Evolutionary conservation across 2,329 filamentous ascomycete genomes (phyloP).

Genomic region (Penicillium sp.): DNA sequence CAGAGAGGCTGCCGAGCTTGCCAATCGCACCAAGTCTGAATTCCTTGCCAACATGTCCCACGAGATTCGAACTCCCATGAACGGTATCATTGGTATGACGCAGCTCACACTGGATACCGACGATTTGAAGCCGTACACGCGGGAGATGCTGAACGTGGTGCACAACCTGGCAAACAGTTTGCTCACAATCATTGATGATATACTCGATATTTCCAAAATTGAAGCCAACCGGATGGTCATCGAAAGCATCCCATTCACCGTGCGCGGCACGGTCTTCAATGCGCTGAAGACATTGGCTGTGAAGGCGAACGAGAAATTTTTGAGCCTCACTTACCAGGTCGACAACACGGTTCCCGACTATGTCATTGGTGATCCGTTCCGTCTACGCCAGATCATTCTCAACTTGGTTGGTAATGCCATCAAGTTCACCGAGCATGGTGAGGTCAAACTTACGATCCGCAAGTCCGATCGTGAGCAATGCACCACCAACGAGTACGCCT

Average conservation of each 20-base stretch:
- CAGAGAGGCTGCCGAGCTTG: slow-evolving; percentile 91
- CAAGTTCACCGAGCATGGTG: slow-evolving; percentile 97
- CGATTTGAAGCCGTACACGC: slow-evolving; percentile 89
- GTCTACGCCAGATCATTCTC: slow-evolving; percentile 91
- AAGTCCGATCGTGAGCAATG: slow-evolving; percentile 68
- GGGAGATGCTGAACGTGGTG: slow-evolving; percentile 98
- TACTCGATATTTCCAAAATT: slow-evolving; percentile 72
- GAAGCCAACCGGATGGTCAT: slow-evolving; percentile 98
- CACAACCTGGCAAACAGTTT: slow-evolving; percentile 95
- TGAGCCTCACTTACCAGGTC: slow-evolving; percentile 91
- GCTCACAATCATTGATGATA: slow-evolving; percentile 90
- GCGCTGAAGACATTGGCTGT: slow-evolving; percentile 95
- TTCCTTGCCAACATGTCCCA: slow-evolving; percentile 99
- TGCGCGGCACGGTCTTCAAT: slow-evolving; percentile 94
- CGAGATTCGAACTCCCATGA: slow-evolving; percentile 96
- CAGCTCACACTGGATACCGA: slow-evolving; percentile 94
- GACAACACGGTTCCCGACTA: slow-evolving; percentile 93
- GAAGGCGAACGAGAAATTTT: slow-evolving; percentile 92
- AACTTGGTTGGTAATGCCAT: slow-evolving; percentile 98
- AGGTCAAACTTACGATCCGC: slow-evolving; percentile 92
- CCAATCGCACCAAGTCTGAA: slow-evolving; percentile 97
- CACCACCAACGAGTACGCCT: slow-evolving; percentile 77
- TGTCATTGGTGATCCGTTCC: slow-evolving; percentile 94
- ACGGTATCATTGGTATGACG: slow-evolving; percentile 98
- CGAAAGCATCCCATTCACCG: slow-evolving; percentile 94